Base-by-base conservation (phyloP, 805 yeast species). In the Starmerella vitae region DNA sequence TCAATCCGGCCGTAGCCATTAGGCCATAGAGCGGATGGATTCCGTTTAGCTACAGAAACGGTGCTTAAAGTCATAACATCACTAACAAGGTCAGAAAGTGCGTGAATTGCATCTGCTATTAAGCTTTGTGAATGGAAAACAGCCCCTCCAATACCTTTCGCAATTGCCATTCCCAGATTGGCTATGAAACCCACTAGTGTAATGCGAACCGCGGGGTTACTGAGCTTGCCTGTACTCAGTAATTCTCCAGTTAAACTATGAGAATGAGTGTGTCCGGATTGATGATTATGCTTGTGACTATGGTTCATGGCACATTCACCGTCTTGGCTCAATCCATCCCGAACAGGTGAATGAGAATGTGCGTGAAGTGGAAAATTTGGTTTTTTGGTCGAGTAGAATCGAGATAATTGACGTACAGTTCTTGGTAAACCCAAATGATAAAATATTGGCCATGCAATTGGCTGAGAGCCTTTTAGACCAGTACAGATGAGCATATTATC, bases 91-190 rank as follows among this genome's bases (percentile, higher is more conserved):
- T 91, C 98, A 34, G 93, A 77, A 17, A 83, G 68, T 0, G 97
- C 88, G 61, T 91, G 98, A 21, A 85, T 77, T 1, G 96, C 86
- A 60, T 91, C 98, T 1, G 98, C 98, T 36, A 86, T 57, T 41
- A 91, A 69, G 2, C 96, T 86, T 57, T 86, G 95, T 0, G 98
- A 91, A 58, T 91, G 94, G 70, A 91, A 91, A 28, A 75, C 75
- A 14, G 83, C 66, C 6, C 98, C 98, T 22, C 97, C 97, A 18
- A 75, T 59, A 20, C 85, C 86, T 58, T 91, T 91, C 24, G 86
- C 77, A 2, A 72, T 64, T 0, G 94, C 96, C 78, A 91, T 77
- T 12, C 80, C 75, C 10, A 83, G 73, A 56, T 91, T 91, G 31
- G 82, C 83, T 21, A 76, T 61, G 30, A 88, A 67, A 0, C 98